These are phyloP conservation scores for Rhypophila decipiens DNA, from an alignment of 495 filamentous ascomycete species.

Conservation along the genomic window DNA sequence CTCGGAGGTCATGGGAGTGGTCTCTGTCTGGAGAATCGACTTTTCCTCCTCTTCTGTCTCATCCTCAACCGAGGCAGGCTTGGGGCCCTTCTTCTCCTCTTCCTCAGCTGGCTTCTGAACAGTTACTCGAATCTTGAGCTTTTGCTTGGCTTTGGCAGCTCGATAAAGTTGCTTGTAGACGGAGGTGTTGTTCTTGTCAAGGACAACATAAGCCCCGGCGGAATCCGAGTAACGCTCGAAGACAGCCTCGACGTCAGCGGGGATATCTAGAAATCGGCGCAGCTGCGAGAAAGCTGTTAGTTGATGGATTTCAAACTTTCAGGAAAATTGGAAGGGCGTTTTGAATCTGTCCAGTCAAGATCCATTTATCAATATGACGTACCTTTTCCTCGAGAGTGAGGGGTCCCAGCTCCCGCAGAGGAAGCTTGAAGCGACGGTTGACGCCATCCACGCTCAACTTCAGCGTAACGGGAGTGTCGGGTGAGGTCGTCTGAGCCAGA, in stretches of 20 bases:
- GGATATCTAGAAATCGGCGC: constrained; percentile 63
- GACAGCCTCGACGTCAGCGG: constrained; percentile 57
- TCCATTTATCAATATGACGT: constrained; percentile 37
- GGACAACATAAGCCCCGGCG: constrained; percentile 67
- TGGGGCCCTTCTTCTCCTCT: constrained; percentile 12
- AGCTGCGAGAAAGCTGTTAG: constrained; percentile 52
- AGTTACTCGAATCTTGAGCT: constrained; percentile 83
- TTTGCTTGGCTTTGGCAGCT: constrained; percentile 96
- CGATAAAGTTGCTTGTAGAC: constrained; percentile 97
- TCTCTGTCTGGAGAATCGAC: neutral
- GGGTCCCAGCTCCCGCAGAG: constrained; percentile 75
- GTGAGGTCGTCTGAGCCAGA: constrained; percentile 44
- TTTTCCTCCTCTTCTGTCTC: constrained; percentile 17
- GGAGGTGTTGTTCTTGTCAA: constrained; percentile 68
- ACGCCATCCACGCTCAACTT: constrained; percentile 71
- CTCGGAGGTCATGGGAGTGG: neutral
- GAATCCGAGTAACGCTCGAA: constrained; percentile 98
- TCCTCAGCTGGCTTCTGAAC: constrained; percentile 20
- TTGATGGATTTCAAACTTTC: neutral
- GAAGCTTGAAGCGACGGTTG: constrained; percentile 81
- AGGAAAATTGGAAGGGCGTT: no score
- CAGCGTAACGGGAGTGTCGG: constrained; percentile 75
- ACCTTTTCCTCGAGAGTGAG: constrained; percentile 79
- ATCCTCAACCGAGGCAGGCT: constrained; percentile 22
- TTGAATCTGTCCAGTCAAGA: no score